These are phyloP conservation scores for Daldinia concentrica DNA, from an alignment of 495 filamentous ascomycete species.

Conservation along the genomic window DNA sequence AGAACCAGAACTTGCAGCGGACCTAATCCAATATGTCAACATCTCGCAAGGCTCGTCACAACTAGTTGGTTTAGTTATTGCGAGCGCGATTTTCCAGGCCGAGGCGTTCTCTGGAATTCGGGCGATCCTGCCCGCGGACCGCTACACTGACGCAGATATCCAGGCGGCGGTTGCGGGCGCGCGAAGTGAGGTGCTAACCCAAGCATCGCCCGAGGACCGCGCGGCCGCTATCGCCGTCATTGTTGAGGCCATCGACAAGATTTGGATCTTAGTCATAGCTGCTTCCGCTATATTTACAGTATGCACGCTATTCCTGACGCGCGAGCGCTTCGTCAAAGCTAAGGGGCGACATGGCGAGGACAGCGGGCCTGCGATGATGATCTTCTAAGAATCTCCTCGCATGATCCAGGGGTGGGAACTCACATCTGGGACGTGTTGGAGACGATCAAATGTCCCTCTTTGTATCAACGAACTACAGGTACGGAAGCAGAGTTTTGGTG, in stretches of 20 bases:
- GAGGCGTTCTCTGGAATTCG: conserved; percentile 41
- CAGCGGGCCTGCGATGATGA: conserved; percentile 7
- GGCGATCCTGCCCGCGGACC: conserved; percentile 43
- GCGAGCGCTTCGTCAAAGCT: conserved; percentile 43
- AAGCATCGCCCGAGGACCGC: conserved; percentile 43
- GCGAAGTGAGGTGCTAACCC: conserved; percentile 48
- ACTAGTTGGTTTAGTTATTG: conserved; percentile 62
- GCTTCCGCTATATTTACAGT: conserved; percentile 54
- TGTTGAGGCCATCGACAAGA: conserved; percentile 56
- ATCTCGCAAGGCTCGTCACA: conserved; percentile 60
- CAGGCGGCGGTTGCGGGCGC: conserved; percentile 57
- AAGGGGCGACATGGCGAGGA: neutral
- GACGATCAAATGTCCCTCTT: neutral
- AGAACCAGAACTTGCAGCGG: conserved; percentile 44
- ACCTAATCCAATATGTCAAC: conserved; percentile 62
- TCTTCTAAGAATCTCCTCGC: conserved; percentile 3
- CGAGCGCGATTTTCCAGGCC: conserved; percentile 64
- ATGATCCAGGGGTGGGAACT: conserved; percentile 46
- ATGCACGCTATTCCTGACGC: conserved; percentile 56
- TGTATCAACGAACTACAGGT: neutral
- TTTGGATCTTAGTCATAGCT: conserved; percentile 57
- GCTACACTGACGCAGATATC: conserved; percentile 42
- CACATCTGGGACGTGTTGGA: neutral
- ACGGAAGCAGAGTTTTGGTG: neutral
- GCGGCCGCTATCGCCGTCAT: conserved; percentile 53